Base-by-base conservation (phyloP, 805 yeast species). In the Saturnispora dispora region DNA sequence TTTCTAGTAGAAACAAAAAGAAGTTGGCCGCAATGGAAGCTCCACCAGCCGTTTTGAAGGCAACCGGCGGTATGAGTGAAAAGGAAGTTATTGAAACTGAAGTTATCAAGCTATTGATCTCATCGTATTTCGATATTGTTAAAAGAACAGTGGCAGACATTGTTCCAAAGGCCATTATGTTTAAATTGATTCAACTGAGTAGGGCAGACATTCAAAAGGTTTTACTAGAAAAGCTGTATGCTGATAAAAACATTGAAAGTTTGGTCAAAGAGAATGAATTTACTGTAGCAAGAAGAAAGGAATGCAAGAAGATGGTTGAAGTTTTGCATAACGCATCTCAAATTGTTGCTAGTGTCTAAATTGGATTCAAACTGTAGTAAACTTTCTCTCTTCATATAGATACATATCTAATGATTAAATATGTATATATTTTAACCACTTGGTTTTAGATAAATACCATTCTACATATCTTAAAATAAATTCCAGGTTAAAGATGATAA, bases 81-180 rank as follows among this genome's bases (percentile, higher is more conserved):
- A 83, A 97, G 59, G 99, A 93, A 72, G 81, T 91, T 23, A 84
- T 87, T 80, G 99, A 93, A 69, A 91, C 98, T 2, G 99, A 93
- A 65, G 97, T 93, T 37, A 93, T 93, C 65, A 93, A 93, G 72
- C 76, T 93, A 54, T 77, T 93, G 65, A 91, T 93, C 57, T 79
- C 83, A 48, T 88, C 96, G 27, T 93, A 93, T 70, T 93, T 85
- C 72, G 81, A 81, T 63, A 93, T 93, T 65, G 96, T 93, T 46
- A 88, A 90, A 71, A 81, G 96, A 65, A 88, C 97, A 1, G 84
- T 93, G 60, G 85, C 95, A 20, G 99, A 93, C 65, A 73, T 90
- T 62, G 84, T 93, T 59, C 99, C 99, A 59, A 93, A 93, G 71
- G 95, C 97, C 3, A 79, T 93, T 56, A 89, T 90, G 95, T 76